Evolutionary conservation across 257 asterid genomes (phyloP).

Genomic region (Eucommia ulmoides): DNA sequence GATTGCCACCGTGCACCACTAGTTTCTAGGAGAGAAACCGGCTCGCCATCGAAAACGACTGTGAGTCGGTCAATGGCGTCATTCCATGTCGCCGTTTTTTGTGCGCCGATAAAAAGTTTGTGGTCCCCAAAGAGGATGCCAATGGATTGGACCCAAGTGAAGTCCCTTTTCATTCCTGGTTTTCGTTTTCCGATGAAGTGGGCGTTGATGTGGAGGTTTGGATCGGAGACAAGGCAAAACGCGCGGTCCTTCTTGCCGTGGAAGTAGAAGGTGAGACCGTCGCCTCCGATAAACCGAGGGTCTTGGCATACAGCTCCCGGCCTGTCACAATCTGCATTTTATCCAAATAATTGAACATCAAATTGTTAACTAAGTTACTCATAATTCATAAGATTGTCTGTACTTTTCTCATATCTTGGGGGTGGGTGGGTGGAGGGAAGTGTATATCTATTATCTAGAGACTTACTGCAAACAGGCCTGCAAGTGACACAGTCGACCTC

Average conservation of each 20-base stretch:
- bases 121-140: conserved; percentile 64
- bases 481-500: conserved; percentile 54
- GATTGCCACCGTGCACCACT: conserved; percentile 45
- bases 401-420: too few relatives aligned
- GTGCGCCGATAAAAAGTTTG: conserved; percentile 43
- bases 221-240: conserved; percentile 71
- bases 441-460: background rate
- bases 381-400: background rate
- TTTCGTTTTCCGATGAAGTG: conserved; percentile 71
- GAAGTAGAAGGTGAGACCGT: conserved; percentile 80
- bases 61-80: conserved; percentile 42
- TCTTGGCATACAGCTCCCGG: conserved; percentile 90
- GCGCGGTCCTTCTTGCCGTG: conserved; percentile 60
- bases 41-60: conserved; percentile 31
- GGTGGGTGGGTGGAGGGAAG: too few relatives aligned
- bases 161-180: conserved; percentile 60
- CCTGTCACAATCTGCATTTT: conserved; percentile 57
- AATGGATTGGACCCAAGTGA: conserved; percentile 84
- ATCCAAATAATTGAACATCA: conserved; percentile 3
- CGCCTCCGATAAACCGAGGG: conserved; percentile 73
- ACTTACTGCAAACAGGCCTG: conserved; percentile 64
- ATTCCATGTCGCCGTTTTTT: conserved; percentile 57
- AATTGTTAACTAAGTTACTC: background rate
- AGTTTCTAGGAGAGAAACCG: conserved; percentile 20
- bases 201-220: conserved; percentile 75